A percentile compares a stretch with the other conserved stretches of the same genome.
These are phyloP conservation scores for Hypoxylon sp. DNA, from an alignment of 2,329 filamentous ascomycete species.

Conservation along the genomic window DNA sequence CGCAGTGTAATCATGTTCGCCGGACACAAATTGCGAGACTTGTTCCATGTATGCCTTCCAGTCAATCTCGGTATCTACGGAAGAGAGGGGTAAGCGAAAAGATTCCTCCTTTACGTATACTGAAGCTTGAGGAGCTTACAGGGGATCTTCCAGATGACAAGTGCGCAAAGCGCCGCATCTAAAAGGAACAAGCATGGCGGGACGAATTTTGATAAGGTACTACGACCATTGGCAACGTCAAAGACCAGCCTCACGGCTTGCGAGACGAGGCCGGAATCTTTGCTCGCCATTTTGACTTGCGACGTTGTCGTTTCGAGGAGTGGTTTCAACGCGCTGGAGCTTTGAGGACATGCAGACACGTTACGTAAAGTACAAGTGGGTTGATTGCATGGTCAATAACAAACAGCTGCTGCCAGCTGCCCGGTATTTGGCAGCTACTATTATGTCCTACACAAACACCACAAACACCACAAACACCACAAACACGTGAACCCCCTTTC, in stretches of 20 bases:
- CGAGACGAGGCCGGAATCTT: conserved; percentile 45
- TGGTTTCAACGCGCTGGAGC: conserved; percentile 25
- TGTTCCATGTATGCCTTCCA: conserved; percentile 99
- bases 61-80: conserved; percentile 92
- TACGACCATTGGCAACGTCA: conserved; percentile 65
- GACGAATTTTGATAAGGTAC: conserved; percentile 64
- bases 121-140: conserved; percentile 70
- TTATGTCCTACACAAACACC: background rate
- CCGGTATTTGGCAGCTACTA: conserved; percentile 5
- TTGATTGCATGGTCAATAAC: conserved; percentile 1
- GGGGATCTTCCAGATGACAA: conserved; percentile 85
- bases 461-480: too few species aligned
- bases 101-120: background rate
- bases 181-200: conserved; percentile 75
- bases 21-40: conserved; percentile 80
- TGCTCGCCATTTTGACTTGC: conserved; percentile 46
- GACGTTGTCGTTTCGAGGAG: conserved; percentile 16
- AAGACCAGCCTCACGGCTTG: conserved; percentile 54
- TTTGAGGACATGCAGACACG: conserved; percentile 29
- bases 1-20: conserved; percentile 89
- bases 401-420: conserved; percentile 16
- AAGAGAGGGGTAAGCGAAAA: conserved; percentile 10
- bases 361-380: conserved; percentile 38
- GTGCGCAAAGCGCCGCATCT: conserved; percentile 79
- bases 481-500: too few species aligned